Percentiles rank a stretch among this genome's conserved stretches.
phyloP scores from a whole-genome alignment of 2,329 filamentous ascomycete species.

The Apiospora koreana region DNA sequence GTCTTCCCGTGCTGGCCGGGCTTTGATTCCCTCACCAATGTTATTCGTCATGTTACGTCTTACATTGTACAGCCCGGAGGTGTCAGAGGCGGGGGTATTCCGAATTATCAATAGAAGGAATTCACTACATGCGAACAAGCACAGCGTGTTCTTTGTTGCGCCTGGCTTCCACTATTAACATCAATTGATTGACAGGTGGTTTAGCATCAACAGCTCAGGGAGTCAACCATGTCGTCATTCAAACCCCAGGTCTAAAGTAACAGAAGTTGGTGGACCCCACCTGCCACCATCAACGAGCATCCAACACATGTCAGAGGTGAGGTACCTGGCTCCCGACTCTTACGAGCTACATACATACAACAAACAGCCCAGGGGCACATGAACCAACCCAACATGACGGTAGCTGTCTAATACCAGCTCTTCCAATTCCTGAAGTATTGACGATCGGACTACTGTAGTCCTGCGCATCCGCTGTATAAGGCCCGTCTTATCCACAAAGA shows the following conservation, averaged over 20 bases:
- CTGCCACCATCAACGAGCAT: no score
- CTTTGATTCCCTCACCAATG: neutral
- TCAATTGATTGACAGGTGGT: neutral
- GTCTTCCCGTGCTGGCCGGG: neutral
- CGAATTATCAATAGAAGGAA: neutral
- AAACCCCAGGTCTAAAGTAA: neutral
- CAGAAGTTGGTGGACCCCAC: constrained; percentile 1
- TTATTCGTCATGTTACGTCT: neutral
- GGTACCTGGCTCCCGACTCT: no score
- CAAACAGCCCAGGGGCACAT: no score
- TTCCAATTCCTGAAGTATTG: no score
- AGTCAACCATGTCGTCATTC: neutral
- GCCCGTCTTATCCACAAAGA: neutral
- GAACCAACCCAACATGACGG: no score
- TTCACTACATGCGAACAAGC: neutral
- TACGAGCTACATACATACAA: no score
- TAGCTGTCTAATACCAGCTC: no score
- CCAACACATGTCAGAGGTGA: no score
- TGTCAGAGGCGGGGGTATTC: neutral
- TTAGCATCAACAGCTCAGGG: neutral
- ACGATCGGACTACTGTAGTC: neutral
- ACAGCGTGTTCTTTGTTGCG: neutral
- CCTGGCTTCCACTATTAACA: neutral
- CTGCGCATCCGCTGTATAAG: neutral
- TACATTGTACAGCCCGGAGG: neutral